These are phyloP conservation scores for Aspergillus caelatus DNA, from an alignment of 2,329 filamentous ascomycete species.

Conservation along the genomic window DNA sequence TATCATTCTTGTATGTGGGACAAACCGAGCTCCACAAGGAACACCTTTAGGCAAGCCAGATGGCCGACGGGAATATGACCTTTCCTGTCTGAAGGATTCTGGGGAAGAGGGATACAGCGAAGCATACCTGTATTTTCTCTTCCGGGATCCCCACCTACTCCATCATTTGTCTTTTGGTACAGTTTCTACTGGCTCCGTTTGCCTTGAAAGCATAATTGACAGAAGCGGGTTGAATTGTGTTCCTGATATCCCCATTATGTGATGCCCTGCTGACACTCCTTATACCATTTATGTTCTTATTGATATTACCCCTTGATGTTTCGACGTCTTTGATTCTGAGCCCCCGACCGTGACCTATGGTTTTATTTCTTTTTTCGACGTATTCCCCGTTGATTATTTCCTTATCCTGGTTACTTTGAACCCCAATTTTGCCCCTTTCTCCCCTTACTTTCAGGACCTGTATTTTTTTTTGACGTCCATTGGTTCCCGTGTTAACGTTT, in stretches of 20 bases:
- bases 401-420: neutral
- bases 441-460: neutral
- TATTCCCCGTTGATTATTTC: neutral
- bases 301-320: conserved; percentile 19
- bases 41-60: conserved; percentile 1
- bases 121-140: neutral
- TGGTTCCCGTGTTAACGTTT: neutral
- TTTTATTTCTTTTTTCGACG: neutral
- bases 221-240: conserved; percentile 12
- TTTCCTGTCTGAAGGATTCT: neutral
- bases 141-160: neutral
- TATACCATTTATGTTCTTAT: conserved; percentile 25
- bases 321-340: conserved; percentile 12
- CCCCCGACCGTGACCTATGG: neutral
- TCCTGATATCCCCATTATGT: conserved; percentile 1
- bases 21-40: conserved; percentile 3
- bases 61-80: neutral
- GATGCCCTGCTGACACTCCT: conserved; percentile 17
- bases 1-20: conserved; percentile 3
- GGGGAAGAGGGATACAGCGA: neutral
- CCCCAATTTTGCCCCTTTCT: neutral
- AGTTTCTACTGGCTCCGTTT: conserved; percentile 8
- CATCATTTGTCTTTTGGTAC: conserved; percentile 10
- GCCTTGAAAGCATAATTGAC: conserved; percentile 10
- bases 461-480: neutral